Base-by-base conservation (phyloP, 768 basidiomycete genomes). In the Clavaria fumosa region DNA sequence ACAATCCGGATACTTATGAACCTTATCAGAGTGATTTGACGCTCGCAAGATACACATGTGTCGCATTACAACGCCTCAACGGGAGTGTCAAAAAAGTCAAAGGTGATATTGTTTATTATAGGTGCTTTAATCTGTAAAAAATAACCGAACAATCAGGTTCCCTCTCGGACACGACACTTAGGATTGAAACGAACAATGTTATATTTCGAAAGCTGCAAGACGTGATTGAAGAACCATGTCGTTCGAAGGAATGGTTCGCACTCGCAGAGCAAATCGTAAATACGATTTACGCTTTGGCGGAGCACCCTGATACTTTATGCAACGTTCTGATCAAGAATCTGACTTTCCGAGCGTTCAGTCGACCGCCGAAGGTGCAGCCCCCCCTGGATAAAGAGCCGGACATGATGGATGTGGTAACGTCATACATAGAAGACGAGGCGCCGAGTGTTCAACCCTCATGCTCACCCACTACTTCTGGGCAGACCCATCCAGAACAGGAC, bases 71-170 rank as follows among this genome's bases (percentile, higher is more conserved):
- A 45, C 72, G 95, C 0, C 64, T 99, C 6, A 86, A 86, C 34
- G 95, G 95, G 2, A 91, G 84, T 47, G 84, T 75, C 20, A 99
- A 99, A 64, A 99, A 97, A 53, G 74, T 99, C 43, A 99, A 99
- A 64, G 93, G 89, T 78, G 38, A 56, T 39, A 14, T 7, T 9
- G 14, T n/a, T 11, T 23, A 4, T 11, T 34, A 15, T 6, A 35
- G 4, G 20, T 22, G 5, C 17, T 10, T 9, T 9, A 30, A 18
- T 32, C 18, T 30, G n/a, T 30, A 35, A 12, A 15, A 9, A n/a
- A 14, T 24, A n/a, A 27, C 41, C 41, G 17, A 50, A 36, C 19
- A 1, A 36, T 18, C 20, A 86, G 86, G 91, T 3, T 96, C 90
- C 0, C 68, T 95, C 5, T 62, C 75, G 14, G 85, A 95, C 62